Percentiles rank a stretch among this genome's conserved stretches.
Conservation (phyloP, 352 stramenopile species). For the Globisporangium echinulatum region DNA sequence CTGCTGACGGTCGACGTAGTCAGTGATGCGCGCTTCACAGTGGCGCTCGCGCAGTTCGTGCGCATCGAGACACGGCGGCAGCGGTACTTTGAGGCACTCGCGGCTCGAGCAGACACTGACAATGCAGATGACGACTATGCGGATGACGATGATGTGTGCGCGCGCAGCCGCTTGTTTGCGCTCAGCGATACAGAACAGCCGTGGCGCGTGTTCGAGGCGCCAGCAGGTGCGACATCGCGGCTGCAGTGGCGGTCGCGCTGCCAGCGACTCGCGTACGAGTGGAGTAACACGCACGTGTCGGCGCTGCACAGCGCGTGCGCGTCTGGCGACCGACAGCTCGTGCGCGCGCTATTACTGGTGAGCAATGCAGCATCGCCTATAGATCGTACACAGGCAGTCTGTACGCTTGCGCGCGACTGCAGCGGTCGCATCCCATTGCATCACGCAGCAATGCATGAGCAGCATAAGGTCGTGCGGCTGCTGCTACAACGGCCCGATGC, state of each 20-base stretch:
- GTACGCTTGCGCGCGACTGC: conserved; percentile 24
- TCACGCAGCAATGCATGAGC: conserved; percentile 38
- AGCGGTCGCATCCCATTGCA: conserved; percentile 45
- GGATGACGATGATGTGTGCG: neutral
- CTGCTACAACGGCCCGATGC: conserved; percentile 32
- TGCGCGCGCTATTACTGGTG: conserved; percentile 15
- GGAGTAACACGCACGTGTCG: conserved; percentile 22
- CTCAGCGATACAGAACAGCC: conserved; percentile 23
- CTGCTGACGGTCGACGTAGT: too few relatives aligned
- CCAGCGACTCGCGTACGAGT: conserved; percentile 27
- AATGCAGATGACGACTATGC: conserved; percentile 8
- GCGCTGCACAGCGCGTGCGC: conserved; percentile 27
- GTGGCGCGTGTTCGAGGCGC: conserved; percentile 30
- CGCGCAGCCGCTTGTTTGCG: conserved; percentile 17
- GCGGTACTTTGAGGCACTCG: too few relatives aligned
- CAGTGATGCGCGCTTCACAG: too few relatives aligned
- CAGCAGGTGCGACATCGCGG: neutral
- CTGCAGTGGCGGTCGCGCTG: conserved; percentile 16
- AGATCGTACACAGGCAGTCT: too few relatives aligned
- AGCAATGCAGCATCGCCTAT: conserved; percentile 3
- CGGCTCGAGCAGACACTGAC: neutral
- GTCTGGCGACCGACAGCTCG: conserved; percentile 13
- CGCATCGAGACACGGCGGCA: too few relatives aligned
- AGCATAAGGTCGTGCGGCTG: conserved; percentile 20
- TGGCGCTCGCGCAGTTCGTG: too few relatives aligned